Evolutionary conservation across 2,329 filamentous ascomycete genomes (phyloP).

Genomic region (Byssochlamys sp.): DNA sequence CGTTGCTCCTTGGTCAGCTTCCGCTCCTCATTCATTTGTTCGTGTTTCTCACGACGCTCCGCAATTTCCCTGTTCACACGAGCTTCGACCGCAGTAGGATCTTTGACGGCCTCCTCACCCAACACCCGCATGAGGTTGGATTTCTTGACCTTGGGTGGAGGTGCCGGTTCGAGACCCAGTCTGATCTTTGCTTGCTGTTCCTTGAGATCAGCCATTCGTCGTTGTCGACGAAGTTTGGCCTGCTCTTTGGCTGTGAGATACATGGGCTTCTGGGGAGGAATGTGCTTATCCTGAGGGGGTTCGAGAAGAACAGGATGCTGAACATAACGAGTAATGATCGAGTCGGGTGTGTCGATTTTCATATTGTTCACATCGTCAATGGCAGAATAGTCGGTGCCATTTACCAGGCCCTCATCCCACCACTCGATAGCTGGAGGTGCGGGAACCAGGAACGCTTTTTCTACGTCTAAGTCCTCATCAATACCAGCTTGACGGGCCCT

Average conservation of each 20-base stretch:
- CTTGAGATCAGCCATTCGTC: conserved; percentile 84
- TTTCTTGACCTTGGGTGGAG: conserved; percentile 92
- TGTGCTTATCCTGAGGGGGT: conserved; percentile 78
- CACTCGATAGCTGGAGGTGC: conserved; percentile 82
- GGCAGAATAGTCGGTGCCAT: conserved; percentile 63
- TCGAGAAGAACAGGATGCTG: conserved; percentile 88
- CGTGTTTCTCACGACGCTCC: conserved; percentile 70
- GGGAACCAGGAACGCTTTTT: conserved; percentile 80
- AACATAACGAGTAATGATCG: conserved; percentile 79
- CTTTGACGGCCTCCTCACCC: conserved; percentile 84
- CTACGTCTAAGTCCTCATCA: conserved; percentile 78
- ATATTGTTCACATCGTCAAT: conserved; percentile 57
- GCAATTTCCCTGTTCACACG: conserved; percentile 87
- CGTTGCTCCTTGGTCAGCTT: conserved; percentile 81
- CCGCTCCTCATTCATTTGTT: conserved; percentile 68
- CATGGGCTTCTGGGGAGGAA: conserved; percentile 74
- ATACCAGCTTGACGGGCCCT: conserved; percentile 83
- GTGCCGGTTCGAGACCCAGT: conserved; percentile 77
- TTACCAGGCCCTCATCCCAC: conserved; percentile 88
- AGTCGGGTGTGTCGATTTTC: conserved; percentile 68
- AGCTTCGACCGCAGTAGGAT: conserved; percentile 92
- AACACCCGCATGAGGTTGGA: conserved; percentile 95
- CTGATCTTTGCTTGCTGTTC: conserved; percentile 94
- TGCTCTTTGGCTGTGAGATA: conserved; percentile 85
- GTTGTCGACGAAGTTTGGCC: conserved; percentile 78